phyloP scores from a whole-genome alignment of 169 alveolate genomes.

The Plasmodium adleri region DNA sequence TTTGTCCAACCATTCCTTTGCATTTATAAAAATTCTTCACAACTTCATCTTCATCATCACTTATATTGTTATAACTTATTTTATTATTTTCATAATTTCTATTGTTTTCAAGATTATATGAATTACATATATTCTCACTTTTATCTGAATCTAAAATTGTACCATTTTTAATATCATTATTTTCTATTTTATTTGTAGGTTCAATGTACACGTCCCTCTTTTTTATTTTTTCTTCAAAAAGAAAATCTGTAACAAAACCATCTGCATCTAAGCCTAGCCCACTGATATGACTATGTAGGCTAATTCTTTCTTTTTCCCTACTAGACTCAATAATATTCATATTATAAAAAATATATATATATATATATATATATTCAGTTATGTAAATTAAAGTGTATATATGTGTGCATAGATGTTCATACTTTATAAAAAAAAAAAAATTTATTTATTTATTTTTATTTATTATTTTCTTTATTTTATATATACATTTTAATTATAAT shows the following conservation, averaged over 20 bases:
- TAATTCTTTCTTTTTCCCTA: slow-evolving; percentile 91
- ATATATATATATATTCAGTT: not conserved
- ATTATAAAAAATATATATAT: not conserved
- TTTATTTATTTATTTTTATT: no score
- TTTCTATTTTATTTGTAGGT: not conserved
- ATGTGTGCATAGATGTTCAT: no score
- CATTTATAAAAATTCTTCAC: slow-evolving; percentile 47
- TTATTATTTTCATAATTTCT: not conserved
- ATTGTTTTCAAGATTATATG: slow-evolving; percentile 2
- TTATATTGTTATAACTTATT: not conserved
- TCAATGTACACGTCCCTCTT: not conserved
- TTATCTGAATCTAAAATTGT: not conserved
- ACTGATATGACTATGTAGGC: slow-evolving; percentile 99
- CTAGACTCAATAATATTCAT: slow-evolving; percentile 74
- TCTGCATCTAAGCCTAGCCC: slow-evolving; percentile 98
- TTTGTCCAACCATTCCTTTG: slow-evolving; percentile 98
- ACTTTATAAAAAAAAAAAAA: no score
- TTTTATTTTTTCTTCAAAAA: slow-evolving; percentile 28
- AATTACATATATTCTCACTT: slow-evolving; percentile 3
- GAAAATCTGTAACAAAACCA: slow-evolving; percentile 64
- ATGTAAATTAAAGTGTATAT: no score
- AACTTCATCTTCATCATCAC: slow-evolving; percentile 30
- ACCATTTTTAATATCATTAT: not conserved
- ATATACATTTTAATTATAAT: no score
- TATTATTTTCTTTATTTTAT: no score